Percentiles rank a stretch among this genome's conserved stretches.
Conservation (phyloP, 305 asterid genomes). For the Rubia peregrina region DNA sequence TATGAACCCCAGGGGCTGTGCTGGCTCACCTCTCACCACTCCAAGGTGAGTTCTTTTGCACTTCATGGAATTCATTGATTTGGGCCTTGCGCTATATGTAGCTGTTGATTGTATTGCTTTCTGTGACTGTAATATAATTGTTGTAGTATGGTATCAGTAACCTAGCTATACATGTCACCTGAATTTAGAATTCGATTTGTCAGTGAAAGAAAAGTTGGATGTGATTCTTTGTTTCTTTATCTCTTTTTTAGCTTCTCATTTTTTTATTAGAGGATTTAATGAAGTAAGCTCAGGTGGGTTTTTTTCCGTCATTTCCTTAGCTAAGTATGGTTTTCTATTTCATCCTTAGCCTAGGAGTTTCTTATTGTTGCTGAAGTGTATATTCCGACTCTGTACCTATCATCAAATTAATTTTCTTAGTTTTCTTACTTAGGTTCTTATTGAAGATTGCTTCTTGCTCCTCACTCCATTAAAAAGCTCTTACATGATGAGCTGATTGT, state of each 20-base stretch:
- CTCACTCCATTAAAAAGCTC: constrained; percentile 15
- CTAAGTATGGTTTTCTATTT: not conserved
- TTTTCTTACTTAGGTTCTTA: constrained; percentile 26
- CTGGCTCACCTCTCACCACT: constrained; percentile 84
- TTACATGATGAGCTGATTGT: constrained; percentile 48
- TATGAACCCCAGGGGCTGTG: constrained; percentile 99
- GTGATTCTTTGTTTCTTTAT: not conserved
- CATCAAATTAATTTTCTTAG: not conserved
- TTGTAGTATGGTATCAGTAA: not conserved
- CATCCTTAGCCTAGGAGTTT: not conserved
- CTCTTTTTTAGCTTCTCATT: not conserved
- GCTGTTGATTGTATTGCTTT: not conserved
- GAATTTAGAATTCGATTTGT: not conserved
- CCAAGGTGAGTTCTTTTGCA: constrained; percentile 47
- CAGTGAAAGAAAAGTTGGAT: not conserved
- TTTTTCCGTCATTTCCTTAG: not conserved
- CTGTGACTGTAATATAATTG: not conserved
- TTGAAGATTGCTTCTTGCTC: constrained; percentile 24
- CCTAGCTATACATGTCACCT: not conserved
- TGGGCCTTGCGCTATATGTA: not conserved
- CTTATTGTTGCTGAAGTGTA: not conserved
- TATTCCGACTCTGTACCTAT: not conserved
- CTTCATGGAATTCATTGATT: too few species aligned
- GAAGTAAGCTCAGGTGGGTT: not conserved
- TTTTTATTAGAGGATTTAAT: not conserved